These are phyloP conservation scores for Alternaria ethzedia DNA, from an alignment of 2,329 filamentous ascomycete genomes.

Conservation along the genomic window DNA sequence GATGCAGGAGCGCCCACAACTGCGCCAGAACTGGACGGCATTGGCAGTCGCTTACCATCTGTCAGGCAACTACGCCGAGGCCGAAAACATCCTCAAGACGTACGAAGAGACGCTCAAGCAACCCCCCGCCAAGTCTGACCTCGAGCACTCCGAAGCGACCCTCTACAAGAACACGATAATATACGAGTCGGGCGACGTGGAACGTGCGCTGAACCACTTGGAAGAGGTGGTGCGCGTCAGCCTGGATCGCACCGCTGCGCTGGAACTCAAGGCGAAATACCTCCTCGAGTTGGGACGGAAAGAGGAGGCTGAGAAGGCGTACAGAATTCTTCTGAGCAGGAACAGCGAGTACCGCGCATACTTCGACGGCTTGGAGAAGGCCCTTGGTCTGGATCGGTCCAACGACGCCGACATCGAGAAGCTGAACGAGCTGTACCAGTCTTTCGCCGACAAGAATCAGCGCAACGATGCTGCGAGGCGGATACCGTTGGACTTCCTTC, in stretches of 20 bases:
- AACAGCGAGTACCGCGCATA: constrained; percentile 89
- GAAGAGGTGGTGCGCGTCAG: constrained; percentile 77
- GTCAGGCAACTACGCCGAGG: constrained; percentile 81
- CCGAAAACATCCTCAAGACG: constrained; percentile 87
- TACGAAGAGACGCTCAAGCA: constrained; percentile 93
- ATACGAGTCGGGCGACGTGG: constrained; percentile 81
- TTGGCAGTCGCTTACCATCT: constrained; percentile 92
- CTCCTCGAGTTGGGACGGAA: constrained; percentile 77
- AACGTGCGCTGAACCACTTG: constrained; percentile 85
- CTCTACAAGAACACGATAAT: constrained; percentile 97
- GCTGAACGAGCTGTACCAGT: constrained; percentile 77
- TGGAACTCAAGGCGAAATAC: constrained; percentile 88
- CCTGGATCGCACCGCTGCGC: constrained; percentile 80
- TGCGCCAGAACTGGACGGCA: constrained; percentile 97
- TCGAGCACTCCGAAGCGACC: constrained; percentile 91
- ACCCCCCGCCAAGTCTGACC: constrained; percentile 75
- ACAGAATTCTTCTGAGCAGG: constrained; percentile 78
- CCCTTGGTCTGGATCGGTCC: constrained; percentile 66
- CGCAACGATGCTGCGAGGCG: constrained; percentile 84
- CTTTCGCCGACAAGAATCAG: constrained; percentile 80
- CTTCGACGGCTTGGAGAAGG: constrained; percentile 77
- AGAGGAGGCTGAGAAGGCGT: constrained; percentile 81
- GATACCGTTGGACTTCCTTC: constrained; percentile 85
- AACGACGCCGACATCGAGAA: constrained; percentile 71
- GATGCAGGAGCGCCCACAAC: constrained; percentile 79